Conservation (phyloP, 768 basidiomycete genomes). For the Glaciozyma martinii region DNA sequence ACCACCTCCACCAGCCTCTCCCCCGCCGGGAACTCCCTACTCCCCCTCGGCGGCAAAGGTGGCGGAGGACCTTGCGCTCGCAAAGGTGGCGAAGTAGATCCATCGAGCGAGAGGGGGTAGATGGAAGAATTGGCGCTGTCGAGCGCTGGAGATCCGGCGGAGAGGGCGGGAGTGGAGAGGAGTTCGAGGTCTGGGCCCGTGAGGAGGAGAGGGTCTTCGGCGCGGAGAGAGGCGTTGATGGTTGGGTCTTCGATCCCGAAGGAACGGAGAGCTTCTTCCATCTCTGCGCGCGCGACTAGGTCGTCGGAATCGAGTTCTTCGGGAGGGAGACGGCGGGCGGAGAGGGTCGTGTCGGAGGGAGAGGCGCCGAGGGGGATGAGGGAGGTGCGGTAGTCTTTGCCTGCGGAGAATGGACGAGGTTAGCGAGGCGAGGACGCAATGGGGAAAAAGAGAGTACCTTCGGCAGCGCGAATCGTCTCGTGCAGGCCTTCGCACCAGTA, state of each 20-base stretch:
- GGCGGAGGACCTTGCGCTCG: neutral
- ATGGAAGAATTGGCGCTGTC: neutral
- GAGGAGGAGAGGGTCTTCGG: conserved; percentile 15
- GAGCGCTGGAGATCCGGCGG: neutral
- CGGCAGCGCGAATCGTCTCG: conserved; percentile 15
- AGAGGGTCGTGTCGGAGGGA: neutral
- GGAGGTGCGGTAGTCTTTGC: neutral
- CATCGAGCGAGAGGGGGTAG: neutral
- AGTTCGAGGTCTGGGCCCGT: neutral
- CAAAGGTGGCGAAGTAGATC: neutral
- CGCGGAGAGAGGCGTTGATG: conserved; percentile 5
- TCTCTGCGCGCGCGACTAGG: conserved; percentile 19
- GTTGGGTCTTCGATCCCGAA: conserved; percentile 30
- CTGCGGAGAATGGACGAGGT: neutral
- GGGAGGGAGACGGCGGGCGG: neutral
- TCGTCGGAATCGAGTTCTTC: conserved; percentile 30
- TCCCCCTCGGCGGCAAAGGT: neutral
- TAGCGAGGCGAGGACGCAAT: neutral
- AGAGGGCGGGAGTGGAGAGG: neutral
- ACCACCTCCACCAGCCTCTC: neutral
- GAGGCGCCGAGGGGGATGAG: neutral
- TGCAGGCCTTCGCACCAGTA: conserved; percentile 10
- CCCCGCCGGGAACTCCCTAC: too few relatives aligned
- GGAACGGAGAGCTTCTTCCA: conserved; percentile 18
- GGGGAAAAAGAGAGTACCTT: conserved; percentile 6